Conservation (phyloP, 306 rosid species). For the Quercus ilex region DNA sequence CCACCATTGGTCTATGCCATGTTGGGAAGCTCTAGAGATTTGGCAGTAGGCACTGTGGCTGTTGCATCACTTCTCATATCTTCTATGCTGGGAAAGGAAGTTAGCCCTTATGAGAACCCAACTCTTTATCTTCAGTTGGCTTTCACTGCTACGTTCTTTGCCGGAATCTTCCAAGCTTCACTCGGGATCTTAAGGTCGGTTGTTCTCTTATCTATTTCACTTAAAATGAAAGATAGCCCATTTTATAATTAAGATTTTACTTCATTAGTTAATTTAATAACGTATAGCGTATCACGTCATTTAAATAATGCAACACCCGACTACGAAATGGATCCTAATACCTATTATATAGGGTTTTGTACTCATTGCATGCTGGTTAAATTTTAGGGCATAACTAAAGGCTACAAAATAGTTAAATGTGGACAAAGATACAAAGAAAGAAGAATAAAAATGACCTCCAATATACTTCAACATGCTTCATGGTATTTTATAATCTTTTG, state of each 20-base stretch:
- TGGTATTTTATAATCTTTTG: neutral
- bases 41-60: conserved; percentile 60
- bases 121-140: conserved; percentile 80
- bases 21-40: conserved; percentile 55
- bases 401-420: neutral
- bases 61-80: conserved; percentile 49
- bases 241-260: too few species aligned
- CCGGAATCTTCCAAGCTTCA: conserved; percentile 79
- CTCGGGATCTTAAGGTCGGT: conserved; percentile 72
- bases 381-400: neutral
- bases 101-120: conserved; percentile 48
- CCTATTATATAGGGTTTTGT: neutral
- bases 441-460: too few species aligned
- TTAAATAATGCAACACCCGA: too few species aligned
- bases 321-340: too few species aligned
- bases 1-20: conserved; percentile 58
- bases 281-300: too few species aligned
- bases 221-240: too few species aligned
- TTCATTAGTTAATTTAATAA: too few species aligned
- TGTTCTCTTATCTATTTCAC: neutral
- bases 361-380: neutral
- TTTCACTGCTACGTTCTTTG: conserved; percentile 80
- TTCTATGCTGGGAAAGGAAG: conserved; percentile 46
- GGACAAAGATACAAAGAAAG: neutral
- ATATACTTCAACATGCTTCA: too few species aligned